Evolutionary conservation across 129 eudicot genomes (phyloP), one percentile per base, ranked within the genome.

Genomic region (Helichrysum umbraculigerum): DNA sequence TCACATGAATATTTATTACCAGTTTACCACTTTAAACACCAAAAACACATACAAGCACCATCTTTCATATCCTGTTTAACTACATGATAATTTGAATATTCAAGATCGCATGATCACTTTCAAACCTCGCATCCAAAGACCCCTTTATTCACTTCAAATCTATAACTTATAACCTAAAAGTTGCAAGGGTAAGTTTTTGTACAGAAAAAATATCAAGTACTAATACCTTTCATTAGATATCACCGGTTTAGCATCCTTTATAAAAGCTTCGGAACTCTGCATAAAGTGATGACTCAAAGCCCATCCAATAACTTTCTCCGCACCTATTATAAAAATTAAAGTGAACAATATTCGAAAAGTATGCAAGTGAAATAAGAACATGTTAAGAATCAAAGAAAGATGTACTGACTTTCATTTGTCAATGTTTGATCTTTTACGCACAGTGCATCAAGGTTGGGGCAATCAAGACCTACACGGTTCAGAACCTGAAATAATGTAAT

Each of bases 281-380:
- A 90, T 93, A 50, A 85, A 90, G 82, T 88, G 98, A 88, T 93
- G 96, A 76, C 89, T 88, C 67, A 90, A 70, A 76, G 97, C 97
- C 97, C 98, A 93, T 41, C 97, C 98, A 56, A 90, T 67, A 56
- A 93, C 83, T 86, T 93, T 90, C 78, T 93, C 98, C 65, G 84
- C 94, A 75, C 84, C 96, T 90, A 79, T 66, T 50, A 75, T 58
- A 34, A 11, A 73, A 65, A 44, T 80, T 19, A 68, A 35, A 35
- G 66, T 60, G 6, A 47, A 68, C 12, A 68, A 37, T 29, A 75
- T 32, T 73, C 51, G 19, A 69, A 21, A 21, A 47, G 25, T 52
- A 76, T 25, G 11, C 0, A 37, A 65, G 39, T 35, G 29, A 39
- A 19, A 54, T 22, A 28, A 11, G 17, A 82, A 7, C 28, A 9